Evolutionary conservation across 495 filamentous ascomycete species (phyloP), one percentile per base, ranked within the genome.

Genomic region (Tuber magnatum): DNA sequence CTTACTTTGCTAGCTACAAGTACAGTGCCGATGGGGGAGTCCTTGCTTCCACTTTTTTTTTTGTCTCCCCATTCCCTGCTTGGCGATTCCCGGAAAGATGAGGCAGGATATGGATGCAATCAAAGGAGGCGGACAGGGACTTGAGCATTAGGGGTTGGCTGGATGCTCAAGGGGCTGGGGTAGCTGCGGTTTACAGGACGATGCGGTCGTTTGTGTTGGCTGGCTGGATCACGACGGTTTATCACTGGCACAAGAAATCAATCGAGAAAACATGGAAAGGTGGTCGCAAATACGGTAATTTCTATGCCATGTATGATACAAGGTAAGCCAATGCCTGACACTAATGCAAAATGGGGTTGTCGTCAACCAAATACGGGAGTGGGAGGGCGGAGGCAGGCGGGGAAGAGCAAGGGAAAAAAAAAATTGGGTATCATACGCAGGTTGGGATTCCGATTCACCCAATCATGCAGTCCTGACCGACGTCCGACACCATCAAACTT

Each of bases 21-120:
- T n/a, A n/a, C n/a, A n/a, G n/a, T n/a, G n/a, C 70, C 72, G 77
- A 74, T 78, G 75, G 73, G 61, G 72, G 56, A 75, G 65, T 75
- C 74, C 39, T 69, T 61, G 20, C 41, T 48, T 28, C 44, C 4
- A 28, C n/a, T 35, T 65, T 35, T 35, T 20, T 65, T 65, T 61
- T 28, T 28, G 12, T 35, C 28, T 35, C 16, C 18, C 8, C 56
- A 69, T 72, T 75, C 76, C 76, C 71, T 72, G 72, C 69, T 79
- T 79, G 76, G 77, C 72, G 75, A 73, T 69, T 77, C 72, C 77
- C 76, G 76, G 56, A 71, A 75, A 75, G 70, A 79, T 79, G 77
- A 75, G 71, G 77, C 75, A 79, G 76, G 44, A 72, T 71, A 71
- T 56, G 75, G 77, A 71, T 48, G 46, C 43, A 70, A 56, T 72